Conservation (phyloP, 2,329 filamentous ascomycete genomes). For the Sclerotinia trifoliorum region DNA sequence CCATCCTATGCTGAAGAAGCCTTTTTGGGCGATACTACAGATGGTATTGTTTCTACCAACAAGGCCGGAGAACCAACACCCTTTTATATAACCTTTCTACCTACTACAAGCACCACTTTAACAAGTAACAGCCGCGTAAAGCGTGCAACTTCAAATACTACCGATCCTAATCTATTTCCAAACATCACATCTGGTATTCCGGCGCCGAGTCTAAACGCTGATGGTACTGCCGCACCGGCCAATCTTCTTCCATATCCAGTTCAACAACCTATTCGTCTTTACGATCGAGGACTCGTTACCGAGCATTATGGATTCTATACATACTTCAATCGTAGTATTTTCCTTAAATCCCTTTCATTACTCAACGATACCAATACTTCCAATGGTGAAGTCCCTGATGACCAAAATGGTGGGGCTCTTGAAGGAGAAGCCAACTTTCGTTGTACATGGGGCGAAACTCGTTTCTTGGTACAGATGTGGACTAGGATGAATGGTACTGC, state of each 20-base stretch:
- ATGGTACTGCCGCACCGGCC: constrained; percentile 72
- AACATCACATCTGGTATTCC: constrained; percentile 60
- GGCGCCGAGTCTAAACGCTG: constrained; percentile 57
- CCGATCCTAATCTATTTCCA: constrained; percentile 29
- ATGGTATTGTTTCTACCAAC: constrained; percentile 60
- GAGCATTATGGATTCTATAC: constrained; percentile 95
- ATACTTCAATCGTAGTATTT: constrained; percentile 86
- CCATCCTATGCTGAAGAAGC: constrained; percentile 61
- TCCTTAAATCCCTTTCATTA: constrained; percentile 61
- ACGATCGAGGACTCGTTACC: constrained; percentile 72
- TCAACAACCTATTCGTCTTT: constrained; percentile 80
- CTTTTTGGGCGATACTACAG: constrained; percentile 85
- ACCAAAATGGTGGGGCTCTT: constrained; percentile 55
- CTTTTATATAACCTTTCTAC: constrained; percentile 77
- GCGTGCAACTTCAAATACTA: constrained; percentile 27
- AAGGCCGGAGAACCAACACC: constrained; percentile 86
- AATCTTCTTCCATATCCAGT: constrained; percentile 67
- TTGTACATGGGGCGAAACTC: constrained; percentile 59
- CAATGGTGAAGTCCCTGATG: constrained; percentile 47
- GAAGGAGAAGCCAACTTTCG: constrained; percentile 54
- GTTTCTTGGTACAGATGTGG: constrained; percentile 66
- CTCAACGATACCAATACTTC: constrained; percentile 46
- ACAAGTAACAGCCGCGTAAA: constrained; percentile 32
- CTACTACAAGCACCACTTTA: constrained; percentile 43
- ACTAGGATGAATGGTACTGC: constrained; percentile 51